A percentile compares a stretch with the other conserved stretches of the same genome.
Conservation (phyloP, 768 basidiomycete genomes). For the Leccinum sublutescens region DNA sequence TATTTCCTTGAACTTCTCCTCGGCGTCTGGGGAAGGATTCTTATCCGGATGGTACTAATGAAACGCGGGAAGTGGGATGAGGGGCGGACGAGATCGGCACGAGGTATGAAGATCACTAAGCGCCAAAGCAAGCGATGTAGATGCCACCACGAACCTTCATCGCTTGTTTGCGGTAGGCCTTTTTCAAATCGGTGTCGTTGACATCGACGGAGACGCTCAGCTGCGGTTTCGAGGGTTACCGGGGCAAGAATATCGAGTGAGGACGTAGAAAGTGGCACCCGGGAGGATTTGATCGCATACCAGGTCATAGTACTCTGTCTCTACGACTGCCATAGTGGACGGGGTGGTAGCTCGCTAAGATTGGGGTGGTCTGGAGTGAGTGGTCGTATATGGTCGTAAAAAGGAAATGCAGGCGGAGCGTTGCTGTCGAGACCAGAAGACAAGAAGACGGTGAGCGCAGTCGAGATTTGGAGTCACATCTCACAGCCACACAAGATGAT, state of each 20-base stretch:
- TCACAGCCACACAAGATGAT: constrained; percentile 31
- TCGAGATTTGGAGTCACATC: constrained; percentile 1
- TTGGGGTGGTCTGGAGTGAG: constrained; percentile 6
- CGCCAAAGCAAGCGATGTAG: neutral
- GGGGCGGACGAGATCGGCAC: neutral
- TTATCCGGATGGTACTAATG: constrained; percentile 93
- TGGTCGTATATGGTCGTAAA: constrained; percentile 2
- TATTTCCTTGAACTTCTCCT: constrained; percentile 96
- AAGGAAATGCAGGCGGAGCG: neutral
- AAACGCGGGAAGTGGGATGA: neutral
- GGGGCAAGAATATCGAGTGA: constrained; percentile 1
- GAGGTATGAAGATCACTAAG: neutral
- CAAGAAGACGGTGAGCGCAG: neutral
- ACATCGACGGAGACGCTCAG: constrained; percentile 71
- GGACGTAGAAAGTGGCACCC: neutral
- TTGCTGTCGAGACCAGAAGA: neutral
- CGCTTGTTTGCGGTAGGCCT: constrained; percentile 91
- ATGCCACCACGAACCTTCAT: constrained; percentile 65
- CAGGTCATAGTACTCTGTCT: constrained; percentile 87
- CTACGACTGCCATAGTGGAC: constrained; percentile 75
- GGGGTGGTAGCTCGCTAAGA: neutral
- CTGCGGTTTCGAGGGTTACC: constrained; percentile 35
- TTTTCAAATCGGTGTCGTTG: constrained; percentile 83
- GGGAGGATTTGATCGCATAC: constrained; percentile 39
- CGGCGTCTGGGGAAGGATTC: constrained; percentile 89